Evolutionary conservation across 1,139 yeast genomes (phyloP).

Genomic region (Nematodospora anomalae): DNA sequence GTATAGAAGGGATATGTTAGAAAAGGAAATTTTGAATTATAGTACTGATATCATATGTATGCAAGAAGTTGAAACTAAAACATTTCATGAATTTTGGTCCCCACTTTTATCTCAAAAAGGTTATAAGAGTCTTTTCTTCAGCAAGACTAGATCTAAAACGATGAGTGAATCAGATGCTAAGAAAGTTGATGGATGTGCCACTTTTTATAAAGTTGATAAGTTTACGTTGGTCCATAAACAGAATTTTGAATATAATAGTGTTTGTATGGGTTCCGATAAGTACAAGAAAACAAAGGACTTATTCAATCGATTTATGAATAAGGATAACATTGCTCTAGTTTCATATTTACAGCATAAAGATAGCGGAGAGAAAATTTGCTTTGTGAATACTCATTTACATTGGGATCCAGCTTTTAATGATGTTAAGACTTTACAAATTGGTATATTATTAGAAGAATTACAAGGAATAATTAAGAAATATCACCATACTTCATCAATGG

Average conservation of each 20-base stretch:
- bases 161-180: slow-evolving; percentile 82
- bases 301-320: slow-evolving; percentile 93
- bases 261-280: slow-evolving; percentile 84
- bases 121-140: slow-evolving; percentile 78
- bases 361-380: slow-evolving; percentile 69
- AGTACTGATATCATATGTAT: slow-evolving; percentile 81
- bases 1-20: slow-evolving; percentile 75
- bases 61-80: slow-evolving; percentile 92
- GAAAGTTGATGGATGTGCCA: slow-evolving; percentile 97
- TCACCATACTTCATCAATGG: slow-evolving; percentile 46
- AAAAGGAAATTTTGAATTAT: slow-evolving; percentile 65
- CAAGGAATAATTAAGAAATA: slow-evolving; percentile 59
- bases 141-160: slow-evolving; percentile 89
- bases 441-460: slow-evolving; percentile 84
- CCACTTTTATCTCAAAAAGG: slow-evolving; percentile 74
- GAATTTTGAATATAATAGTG: slow-evolving; percentile 80
- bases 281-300: slow-evolving; percentile 93
- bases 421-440: slow-evolving; percentile 94
- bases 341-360: slow-evolving; percentile 72
- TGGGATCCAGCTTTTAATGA: slow-evolving; percentile 98
- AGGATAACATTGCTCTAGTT: slow-evolving; percentile 87
- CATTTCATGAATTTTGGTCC: slow-evolving; percentile 83
- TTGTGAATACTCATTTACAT: slow-evolving; percentile 92
- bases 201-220: slow-evolving; percentile 70
- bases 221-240: slow-evolving; percentile 73